Percentiles rank a stretch among this genome's conserved stretches.
Evolutionary conservation across 2,329 filamentous ascomycete genomes (phyloP).

Genomic region (Alternaria sp.): DNA sequence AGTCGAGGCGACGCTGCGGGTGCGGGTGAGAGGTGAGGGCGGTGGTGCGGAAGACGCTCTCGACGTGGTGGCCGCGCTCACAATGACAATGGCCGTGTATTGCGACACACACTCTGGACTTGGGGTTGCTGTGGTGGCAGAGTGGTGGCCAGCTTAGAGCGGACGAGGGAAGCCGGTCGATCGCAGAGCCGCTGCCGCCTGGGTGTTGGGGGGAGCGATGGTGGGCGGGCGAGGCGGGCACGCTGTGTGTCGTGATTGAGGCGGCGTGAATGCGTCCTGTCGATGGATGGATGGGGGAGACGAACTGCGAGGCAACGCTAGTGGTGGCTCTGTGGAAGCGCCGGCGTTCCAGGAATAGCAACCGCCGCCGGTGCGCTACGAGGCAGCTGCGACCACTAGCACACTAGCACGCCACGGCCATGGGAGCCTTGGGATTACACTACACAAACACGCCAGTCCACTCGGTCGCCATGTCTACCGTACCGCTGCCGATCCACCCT

Average conservation of each 20-base stretch:
- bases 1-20: conserved; percentile 23
- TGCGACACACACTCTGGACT: conserved; percentile 23
- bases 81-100: conserved; percentile 18
- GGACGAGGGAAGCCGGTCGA: conserved; percentile 36
- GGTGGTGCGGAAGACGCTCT: conserved; percentile 11
- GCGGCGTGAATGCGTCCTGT: conserved; percentile 37
- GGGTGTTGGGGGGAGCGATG: conserved; percentile 27
- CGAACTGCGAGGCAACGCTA: conserved; percentile 24
- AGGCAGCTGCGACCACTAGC: conserved; percentile 28
- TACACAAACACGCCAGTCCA: conserved; percentile 10
- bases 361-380: conserved; percentile 24
- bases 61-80: conserved; percentile 11
- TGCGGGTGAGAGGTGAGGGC: conserved; percentile 10
- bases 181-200: conserved; percentile 38
- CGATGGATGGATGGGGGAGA: conserved; percentile 37
- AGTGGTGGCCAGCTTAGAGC: conserved; percentile 33
- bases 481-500: background rate
- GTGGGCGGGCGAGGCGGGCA: conserved; percentile 25
- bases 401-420: conserved; percentile 17
- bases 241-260: conserved; percentile 21
- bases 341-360: conserved; percentile 24
- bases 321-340: conserved; percentile 23
- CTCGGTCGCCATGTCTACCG: conserved; percentile 7
- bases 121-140: conserved; percentile 2
- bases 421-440: conserved; percentile 8